Evolutionary conservation across 2,329 filamentous ascomycete species (phyloP).

Genomic region (Trichoderma cornu-damae): DNA sequence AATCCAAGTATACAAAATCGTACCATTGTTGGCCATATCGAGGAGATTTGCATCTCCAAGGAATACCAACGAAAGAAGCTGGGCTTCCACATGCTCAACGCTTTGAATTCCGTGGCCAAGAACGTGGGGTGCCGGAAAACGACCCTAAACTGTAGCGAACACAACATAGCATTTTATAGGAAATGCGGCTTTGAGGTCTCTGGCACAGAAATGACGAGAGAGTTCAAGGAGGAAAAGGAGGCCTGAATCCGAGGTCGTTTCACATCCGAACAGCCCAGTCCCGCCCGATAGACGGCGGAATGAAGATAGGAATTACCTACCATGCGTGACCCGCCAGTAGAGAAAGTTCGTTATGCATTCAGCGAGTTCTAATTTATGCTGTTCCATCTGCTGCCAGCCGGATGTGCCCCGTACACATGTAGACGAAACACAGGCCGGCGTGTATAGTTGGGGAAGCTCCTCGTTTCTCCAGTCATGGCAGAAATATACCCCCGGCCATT

Average conservation of each 20-base stretch:
- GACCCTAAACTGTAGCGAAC: slow-evolving; percentile 73
- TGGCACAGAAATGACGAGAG: slow-evolving; percentile 23
- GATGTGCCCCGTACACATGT: slow-evolving; percentile 2
- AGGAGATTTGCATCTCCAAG: slow-evolving; percentile 76
- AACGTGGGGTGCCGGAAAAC: slow-evolving; percentile 76
- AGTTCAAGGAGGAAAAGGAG: slow-evolving; percentile 3
- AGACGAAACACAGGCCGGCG: background rate
- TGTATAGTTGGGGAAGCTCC: background rate
- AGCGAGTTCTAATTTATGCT: background rate
- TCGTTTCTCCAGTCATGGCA: background rate
- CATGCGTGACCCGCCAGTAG: background rate
- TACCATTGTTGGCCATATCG: slow-evolving; percentile 70
- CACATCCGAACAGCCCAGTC: background rate
- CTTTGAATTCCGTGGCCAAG: slow-evolving; percentile 66
- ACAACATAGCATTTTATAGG: slow-evolving; percentile 72
- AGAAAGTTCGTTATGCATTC: background rate
- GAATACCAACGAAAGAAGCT: slow-evolving; percentile 79
- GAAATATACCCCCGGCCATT: background rate
- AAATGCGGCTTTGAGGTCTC: slow-evolving; percentile 27
- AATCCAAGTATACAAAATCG: slow-evolving; percentile 62
- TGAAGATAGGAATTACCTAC: background rate
- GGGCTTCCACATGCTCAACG: slow-evolving; percentile 70
- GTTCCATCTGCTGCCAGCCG: slow-evolving; percentile 3
- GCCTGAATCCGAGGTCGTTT: background rate
- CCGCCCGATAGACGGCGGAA: background rate